Conservation (phyloP, 768 basidiomycete genomes). For the Hypsizygus marmoreus region DNA sequence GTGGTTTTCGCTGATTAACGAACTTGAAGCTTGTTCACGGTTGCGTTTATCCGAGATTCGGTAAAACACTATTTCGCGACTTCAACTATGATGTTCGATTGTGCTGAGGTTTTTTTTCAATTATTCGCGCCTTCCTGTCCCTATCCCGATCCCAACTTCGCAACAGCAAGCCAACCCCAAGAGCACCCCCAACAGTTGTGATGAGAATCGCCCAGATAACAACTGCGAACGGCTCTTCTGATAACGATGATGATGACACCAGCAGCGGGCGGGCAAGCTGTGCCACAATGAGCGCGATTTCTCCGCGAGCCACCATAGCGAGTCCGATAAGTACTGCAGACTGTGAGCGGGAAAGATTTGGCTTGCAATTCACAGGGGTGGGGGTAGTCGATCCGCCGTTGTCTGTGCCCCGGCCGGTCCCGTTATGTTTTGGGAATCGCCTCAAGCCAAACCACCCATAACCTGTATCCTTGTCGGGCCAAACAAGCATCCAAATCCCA, state of each 20-base stretch:
- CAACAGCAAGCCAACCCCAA: conserved; percentile 30
- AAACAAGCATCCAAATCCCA: conserved; percentile 46
- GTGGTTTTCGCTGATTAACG: too few relatives aligned
- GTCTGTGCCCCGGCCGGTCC: background rate
- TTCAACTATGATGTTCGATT: too few relatives aligned
- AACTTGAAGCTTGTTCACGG: too few relatives aligned
- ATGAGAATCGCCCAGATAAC: conserved; percentile 59
- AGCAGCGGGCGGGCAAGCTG: conserved; percentile 40
- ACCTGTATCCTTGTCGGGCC: conserved; percentile 22
- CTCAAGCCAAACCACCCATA: conserved; percentile 15
- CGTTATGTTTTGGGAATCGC: background rate
- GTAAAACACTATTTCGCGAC: too few relatives aligned
- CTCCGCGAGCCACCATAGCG: conserved; percentile 68
- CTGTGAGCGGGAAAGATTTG: conserved; percentile 19
- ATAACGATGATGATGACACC: conserved; percentile 6
- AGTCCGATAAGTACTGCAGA: conserved; percentile 47
- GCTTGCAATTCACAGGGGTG: background rate
- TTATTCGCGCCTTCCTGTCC: too few relatives aligned
- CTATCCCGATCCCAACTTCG: conserved; percentile 12
- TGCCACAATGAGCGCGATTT: conserved; percentile 66
- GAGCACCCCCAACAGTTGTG: conserved; percentile 53
- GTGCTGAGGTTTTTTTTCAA: too few relatives aligned
- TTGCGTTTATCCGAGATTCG: too few relatives aligned
- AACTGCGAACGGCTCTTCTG: conserved; percentile 48
- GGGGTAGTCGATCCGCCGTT: background rate